Evolutionary conservation across 148 eudicot genomes (phyloP), one percentile per base, ranked within the genome.

Genomic region (Vaccinium macrocarpon): DNA sequence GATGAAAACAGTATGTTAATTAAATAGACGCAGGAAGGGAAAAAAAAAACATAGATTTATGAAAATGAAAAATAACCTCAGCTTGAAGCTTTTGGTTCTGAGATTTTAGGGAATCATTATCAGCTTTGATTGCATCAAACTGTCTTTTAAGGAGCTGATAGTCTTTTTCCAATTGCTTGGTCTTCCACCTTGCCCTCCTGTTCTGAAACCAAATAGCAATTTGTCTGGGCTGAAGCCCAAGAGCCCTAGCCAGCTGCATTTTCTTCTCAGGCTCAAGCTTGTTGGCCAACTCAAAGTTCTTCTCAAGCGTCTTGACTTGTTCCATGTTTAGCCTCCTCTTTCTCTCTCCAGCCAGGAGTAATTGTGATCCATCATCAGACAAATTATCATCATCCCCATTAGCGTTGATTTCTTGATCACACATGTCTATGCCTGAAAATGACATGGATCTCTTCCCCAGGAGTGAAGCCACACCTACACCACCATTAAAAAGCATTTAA

Each of bases 181-280:
- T 97, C 82, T 97, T 97, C 96, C 99, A 97, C 42, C 99, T 88
- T 2, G 99, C 99, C 84, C 99, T 90, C 55, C 99, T 88, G 51
- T 97, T 97, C 80, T 97, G 99, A 62, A 97, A 97, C 99, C 99
- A 97, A 50, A 97, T 95, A 1, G 99, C 99, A 70, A 97, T 88
- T 75, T 97, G 99, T 59, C 98, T 94, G 1, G 99, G 99, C 80
- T 97, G 98, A 5, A 97, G 90, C 1, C 98, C 98, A 84, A 97
- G 98, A 46, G 96, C 96, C 55, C 93, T 91, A 78, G 98, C 98
- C 81, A 97, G 82, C 91, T 97, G 98, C 91, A 97, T 87, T 91
- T 97, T 97, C 81, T 98, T 89, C 72, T 97, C 98, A 55, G 99
- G 99, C 82, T 97, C 99, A 64, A 97, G 98, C 89, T 95, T 97